Evolutionary conservation across 1,284 basidiomycete genomes (phyloP).

Genomic region (Irpex lacteus): DNA sequence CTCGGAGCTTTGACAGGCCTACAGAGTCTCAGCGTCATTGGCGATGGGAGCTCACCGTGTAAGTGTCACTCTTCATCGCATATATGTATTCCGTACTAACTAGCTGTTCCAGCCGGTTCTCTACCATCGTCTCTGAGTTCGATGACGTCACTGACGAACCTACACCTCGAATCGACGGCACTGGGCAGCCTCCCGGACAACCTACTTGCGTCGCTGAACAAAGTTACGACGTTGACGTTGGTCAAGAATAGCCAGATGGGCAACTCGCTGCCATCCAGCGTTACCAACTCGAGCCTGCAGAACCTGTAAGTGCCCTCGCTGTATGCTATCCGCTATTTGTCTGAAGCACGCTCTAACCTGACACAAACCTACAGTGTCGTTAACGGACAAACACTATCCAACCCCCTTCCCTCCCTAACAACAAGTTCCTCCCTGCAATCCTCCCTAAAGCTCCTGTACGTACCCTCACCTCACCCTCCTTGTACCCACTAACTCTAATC

Average conservation of each 20-base stretch:
- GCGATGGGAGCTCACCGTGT: slow-evolving; percentile 42
- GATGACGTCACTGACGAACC: slow-evolving; percentile 35
- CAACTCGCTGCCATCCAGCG: slow-evolving; percentile 36
- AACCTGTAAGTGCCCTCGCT: slow-evolving; percentile 33
- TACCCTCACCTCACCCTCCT: not conserved
- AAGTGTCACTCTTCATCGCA: slow-evolving; percentile 6
- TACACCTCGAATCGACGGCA: slow-evolving; percentile 47
- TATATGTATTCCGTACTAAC: not conserved
- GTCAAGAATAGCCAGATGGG: slow-evolving; percentile 45
- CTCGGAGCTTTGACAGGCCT: slow-evolving; percentile 40
- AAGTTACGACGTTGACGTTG: slow-evolving; percentile 40
- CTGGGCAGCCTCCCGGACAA: slow-evolving; percentile 37
- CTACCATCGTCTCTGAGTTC: slow-evolving; percentile 37
- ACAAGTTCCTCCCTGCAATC: slow-evolving; percentile 32
- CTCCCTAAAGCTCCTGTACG: slow-evolving; percentile 37
- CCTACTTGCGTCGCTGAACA: slow-evolving; percentile 33
- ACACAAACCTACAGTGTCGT: slow-evolving; percentile 26
- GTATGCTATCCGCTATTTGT: too few species aligned
- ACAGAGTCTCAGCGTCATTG: slow-evolving; percentile 38
- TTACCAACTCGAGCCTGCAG: slow-evolving; percentile 35
- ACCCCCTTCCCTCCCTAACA: slow-evolving; percentile 31
- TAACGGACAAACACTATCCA: slow-evolving; percentile 31
- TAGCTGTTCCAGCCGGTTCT: slow-evolving; percentile 34
- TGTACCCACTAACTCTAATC: too few species aligned
- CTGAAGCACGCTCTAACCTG: too few species aligned